These are phyloP conservation scores for Cubamyces sp. DNA, from an alignment of 768 basidiomycete genomes.

Conservation along the genomic window DNA sequence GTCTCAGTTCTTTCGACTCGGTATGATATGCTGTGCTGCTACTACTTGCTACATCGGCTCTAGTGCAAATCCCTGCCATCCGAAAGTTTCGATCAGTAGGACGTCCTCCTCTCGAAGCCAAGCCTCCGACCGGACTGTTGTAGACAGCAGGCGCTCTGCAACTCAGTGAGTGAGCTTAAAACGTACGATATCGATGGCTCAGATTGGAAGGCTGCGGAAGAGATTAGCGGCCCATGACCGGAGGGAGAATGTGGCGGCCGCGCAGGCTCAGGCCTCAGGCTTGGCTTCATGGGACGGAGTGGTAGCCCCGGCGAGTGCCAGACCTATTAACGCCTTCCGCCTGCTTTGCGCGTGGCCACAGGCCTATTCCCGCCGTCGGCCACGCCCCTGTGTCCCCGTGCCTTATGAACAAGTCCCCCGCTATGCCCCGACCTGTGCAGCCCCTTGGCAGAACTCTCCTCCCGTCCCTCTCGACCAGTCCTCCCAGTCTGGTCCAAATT, in stretches of 20 bases:
- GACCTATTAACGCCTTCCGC: slow-evolving; percentile 5
- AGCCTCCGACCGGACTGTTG: too few species aligned
- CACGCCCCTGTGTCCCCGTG: slow-evolving; percentile 16
- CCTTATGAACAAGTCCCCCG: neutral
- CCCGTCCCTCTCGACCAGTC: neutral
- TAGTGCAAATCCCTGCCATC: too few species aligned
- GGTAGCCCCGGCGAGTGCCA: neutral
- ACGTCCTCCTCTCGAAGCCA: too few species aligned
- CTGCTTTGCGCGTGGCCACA: slow-evolving; percentile 13
- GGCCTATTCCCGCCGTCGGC: slow-evolving; percentile 19
- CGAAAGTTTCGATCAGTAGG: too few species aligned
- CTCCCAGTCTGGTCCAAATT: neutral
- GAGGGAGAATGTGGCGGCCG: neutral
- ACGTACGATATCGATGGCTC: too few species aligned
- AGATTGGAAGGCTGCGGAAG: too few species aligned
- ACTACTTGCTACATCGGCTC: too few species aligned
- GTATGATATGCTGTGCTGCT: too few species aligned
- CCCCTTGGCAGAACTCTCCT: neutral
- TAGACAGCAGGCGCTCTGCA: too few species aligned
- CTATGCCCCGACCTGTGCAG: neutral
- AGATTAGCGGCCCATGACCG: too few species aligned
- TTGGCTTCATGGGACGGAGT: neutral
- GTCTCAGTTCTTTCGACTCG: too few species aligned
- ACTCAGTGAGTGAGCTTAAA: too few species aligned
- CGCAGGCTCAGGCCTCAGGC: neutral